Evolutionary conservation across 305 asterid species (phyloP), one percentile per base, ranked within the genome.

Genomic region (Solanum aculeatissimum): DNA sequence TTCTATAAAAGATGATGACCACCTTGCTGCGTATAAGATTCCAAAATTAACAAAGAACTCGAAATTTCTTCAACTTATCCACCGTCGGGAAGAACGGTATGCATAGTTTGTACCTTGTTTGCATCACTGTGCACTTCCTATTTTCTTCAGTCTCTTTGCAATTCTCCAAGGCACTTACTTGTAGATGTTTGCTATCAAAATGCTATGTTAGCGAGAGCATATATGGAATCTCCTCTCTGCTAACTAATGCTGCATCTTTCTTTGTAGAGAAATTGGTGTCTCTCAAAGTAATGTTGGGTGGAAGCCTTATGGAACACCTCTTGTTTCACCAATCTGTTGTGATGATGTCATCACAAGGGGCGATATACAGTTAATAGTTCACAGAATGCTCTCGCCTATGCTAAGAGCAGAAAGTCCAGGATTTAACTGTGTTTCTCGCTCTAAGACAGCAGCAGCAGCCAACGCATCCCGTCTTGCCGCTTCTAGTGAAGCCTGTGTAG

Each of bases 231-330:
- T 81, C 47, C 32, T 78, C 38, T 87, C 47, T 87, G 78, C 69
- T 84, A 65, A 80, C 66, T 84, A 65, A 80, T 83, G 70, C 62
- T 78, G 72, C 47, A 58, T 43, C 32, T 81, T 65, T 81, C 70
- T 82, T 80, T 86, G 78, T 83, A 97, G 99, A 92, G 95, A 93
- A 87, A 82, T 93, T 84, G 94, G 97, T 80, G 90, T 89, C 86
- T 85, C 94, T 86, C 99, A 92, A 91, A 92, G 92, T 86, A 80
- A 89, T 84, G 74, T 88, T 74, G 95, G 98, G 74, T 94, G 98
- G 99, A 97, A 95, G 92, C 96, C 99, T 42, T 95, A 94, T 84
- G 99, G 99, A 85, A 94, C 98, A 43, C 99, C 99, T 86, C 98
- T 97, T 71, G 99, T 97, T 85, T 94, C 98, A 25, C 98, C 98